Conservation (phyloP, 176 grass and related monocot genomes). For the Typha latifolia region DNA sequence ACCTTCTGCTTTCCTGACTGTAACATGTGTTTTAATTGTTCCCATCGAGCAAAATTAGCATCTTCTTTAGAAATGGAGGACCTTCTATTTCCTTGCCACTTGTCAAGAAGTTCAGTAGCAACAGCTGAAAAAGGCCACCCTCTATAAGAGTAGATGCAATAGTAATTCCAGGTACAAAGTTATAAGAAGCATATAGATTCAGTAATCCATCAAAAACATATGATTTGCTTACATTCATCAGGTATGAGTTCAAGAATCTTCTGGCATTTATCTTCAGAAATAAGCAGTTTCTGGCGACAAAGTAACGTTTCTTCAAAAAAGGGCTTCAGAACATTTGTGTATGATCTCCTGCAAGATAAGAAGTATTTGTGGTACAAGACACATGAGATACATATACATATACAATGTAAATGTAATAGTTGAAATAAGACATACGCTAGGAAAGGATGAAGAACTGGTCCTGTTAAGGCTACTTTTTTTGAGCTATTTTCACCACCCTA, state of each 20-base stretch:
- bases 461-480: conserved; percentile 76
- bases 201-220: conserved; percentile 3
- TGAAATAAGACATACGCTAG: conserved; percentile 48
- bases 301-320: conserved; percentile 79
- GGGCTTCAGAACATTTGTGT: conserved; percentile 69
- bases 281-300: conserved; percentile 53
- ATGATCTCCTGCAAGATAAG: conserved; percentile 49
- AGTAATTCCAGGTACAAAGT: conserved; percentile 10
- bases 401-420: not conserved
- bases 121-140: conserved; percentile 41
- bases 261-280: conserved; percentile 63
- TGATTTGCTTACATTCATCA: conserved; percentile 57
- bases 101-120: conserved; percentile 63
- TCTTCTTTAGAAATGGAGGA: conserved; percentile 80
- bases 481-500: conserved; percentile 73
- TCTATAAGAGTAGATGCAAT: conserved; percentile 14
- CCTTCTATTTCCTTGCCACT: conserved; percentile 77
- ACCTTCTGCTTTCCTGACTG: conserved; percentile 93
- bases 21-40: conserved; percentile 67
- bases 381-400: conserved; percentile 6
- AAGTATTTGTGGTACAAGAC: conserved; percentile 13
- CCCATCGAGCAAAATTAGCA: conserved; percentile 59
- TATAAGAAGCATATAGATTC: not conserved
- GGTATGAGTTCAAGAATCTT: conserved; percentile 88
- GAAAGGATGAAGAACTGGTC: conserved; percentile 73